Evolutionary conservation across 2,329 filamentous ascomycete species (phyloP), one percentile per base, ranked within the genome.

Genomic region (Westerdykella sp.): DNA sequence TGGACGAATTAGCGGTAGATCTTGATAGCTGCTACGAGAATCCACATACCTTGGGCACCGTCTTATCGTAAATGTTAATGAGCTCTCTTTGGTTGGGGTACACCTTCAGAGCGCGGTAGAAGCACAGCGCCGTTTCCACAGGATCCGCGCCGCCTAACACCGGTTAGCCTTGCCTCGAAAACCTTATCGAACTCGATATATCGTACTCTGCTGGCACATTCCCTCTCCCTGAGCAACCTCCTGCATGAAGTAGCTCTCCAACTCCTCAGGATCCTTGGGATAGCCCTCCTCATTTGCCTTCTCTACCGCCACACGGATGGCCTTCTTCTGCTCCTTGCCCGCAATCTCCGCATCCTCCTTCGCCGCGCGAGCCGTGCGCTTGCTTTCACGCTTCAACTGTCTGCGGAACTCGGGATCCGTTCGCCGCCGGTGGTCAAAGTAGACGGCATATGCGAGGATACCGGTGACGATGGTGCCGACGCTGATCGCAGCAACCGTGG

Each of bases 91-190:
- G 93, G 60, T 87, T 85, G 41, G 93, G 93, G 73, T 98, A 98
- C 57, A 97, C 93, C 79, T 98, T 98, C 55, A 98, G 80, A 36
- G 90, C 93, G 78, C 90, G 94, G 80, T 97, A 98, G 74, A 98
- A 98, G 69, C 87, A 88, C 48, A 97, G 75, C 38, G 93, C 91
- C 40, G 93, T 87, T 54, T 96, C 90, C 46, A 95, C 70, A 34
- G 78, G 74, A 63, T 83, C 80, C 54, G 80, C 72, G 56, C 83
- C 72, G 56, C 83, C 83, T 86, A 56, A 25, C 22, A 31, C 40
- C 5, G 14, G 36, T 60, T 42, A 62, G 59, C 44, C 25, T 28
- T 28, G 25, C 44, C 28, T 6, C n/a, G 7, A 35, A 35, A 9
- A 2, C 32, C 6, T 3, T 13, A 35, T 18, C 31, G 38, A 43